Percentiles rank a stretch among this genome's conserved stretches.
Conservation (phyloP, 148 eudicot species). For the Rhododendron ferrugineum region DNA sequence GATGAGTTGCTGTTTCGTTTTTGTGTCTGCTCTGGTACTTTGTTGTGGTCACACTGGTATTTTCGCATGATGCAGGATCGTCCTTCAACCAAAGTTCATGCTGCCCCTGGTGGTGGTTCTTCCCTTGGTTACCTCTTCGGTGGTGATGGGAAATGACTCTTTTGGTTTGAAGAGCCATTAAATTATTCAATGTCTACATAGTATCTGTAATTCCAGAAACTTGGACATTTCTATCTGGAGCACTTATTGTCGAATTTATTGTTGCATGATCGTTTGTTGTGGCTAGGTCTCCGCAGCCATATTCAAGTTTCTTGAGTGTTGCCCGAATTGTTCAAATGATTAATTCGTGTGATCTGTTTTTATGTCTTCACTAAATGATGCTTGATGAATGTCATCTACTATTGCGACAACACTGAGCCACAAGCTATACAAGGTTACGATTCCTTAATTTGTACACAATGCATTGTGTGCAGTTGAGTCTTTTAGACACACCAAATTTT, state of each 20-base stretch:
- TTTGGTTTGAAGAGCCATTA: neutral
- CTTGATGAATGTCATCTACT: neutral
- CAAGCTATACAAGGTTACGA: neutral
- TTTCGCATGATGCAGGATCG: conserved; percentile 3
- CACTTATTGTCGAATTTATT: neutral
- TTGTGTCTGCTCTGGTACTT: neutral
- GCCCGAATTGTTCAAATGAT: neutral
- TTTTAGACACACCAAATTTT: neutral
- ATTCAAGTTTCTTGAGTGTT: neutral
- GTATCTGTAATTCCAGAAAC: conserved; percentile 3
- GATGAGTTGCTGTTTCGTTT: neutral
- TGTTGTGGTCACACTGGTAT: neutral
- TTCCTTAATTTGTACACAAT: neutral
- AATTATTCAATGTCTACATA: neutral
- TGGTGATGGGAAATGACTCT: neutral
- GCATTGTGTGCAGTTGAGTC: neutral
- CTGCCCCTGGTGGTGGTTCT: conserved; percentile 16
- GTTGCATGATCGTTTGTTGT: neutral
- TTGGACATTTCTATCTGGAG: neutral
- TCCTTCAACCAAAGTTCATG: conserved; percentile 15
- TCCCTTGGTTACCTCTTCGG: conserved; percentile 17
- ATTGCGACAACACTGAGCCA: neutral
- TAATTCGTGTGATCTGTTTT: neutral
- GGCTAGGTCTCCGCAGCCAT: neutral
- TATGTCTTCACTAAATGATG: neutral